Percentiles rank a stretch among this genome's conserved stretches.
Conservation (phyloP, 768 basidiomycete genomes). For the Gloeophyllum trabeum region DNA sequence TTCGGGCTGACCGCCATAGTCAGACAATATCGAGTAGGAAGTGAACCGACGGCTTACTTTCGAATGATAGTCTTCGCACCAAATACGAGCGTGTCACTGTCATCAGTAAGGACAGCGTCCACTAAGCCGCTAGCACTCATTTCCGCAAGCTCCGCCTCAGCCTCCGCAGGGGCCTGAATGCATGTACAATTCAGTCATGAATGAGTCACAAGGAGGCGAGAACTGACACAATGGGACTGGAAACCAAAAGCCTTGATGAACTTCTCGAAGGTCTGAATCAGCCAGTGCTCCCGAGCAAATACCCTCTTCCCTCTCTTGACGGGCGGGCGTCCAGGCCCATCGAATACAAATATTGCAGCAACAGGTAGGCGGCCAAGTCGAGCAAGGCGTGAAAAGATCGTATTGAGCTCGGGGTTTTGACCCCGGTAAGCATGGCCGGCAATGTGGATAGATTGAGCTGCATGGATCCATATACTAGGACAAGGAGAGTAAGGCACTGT, state of each 20-base stretch:
- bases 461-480: too few species aligned
- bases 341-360: background rate
- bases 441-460: too few species aligned
- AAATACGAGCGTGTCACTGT: slow-evolving; percentile 29
- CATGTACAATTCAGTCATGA: background rate
- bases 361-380: background rate
- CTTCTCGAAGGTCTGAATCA: background rate
- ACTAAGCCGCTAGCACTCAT: slow-evolving; percentile 24
- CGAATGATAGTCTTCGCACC: slow-evolving; percentile 25
- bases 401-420: background rate
- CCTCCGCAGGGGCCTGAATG: slow-evolving; percentile 30
- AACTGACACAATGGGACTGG: background rate
- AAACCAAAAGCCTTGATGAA: background rate
- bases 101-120: slow-evolving; percentile 31
- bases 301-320: background rate
- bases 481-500: too few species aligned
- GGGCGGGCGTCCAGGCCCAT: background rate
- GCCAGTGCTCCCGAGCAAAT: background rate
- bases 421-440: background rate
- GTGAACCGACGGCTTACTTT: slow-evolving; percentile 7
- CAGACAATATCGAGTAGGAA: background rate
- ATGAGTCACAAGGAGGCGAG: background rate
- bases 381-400: background rate
- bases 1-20: background rate
- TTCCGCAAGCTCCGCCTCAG: slow-evolving; percentile 30